A percentile compares a stretch with the other conserved stretches of the same genome.
These are phyloP conservation scores for Cladosporium austrohemisphaericum DNA, from an alignment of 2,329 filamentous ascomycete species.

Conservation along the genomic window DNA sequence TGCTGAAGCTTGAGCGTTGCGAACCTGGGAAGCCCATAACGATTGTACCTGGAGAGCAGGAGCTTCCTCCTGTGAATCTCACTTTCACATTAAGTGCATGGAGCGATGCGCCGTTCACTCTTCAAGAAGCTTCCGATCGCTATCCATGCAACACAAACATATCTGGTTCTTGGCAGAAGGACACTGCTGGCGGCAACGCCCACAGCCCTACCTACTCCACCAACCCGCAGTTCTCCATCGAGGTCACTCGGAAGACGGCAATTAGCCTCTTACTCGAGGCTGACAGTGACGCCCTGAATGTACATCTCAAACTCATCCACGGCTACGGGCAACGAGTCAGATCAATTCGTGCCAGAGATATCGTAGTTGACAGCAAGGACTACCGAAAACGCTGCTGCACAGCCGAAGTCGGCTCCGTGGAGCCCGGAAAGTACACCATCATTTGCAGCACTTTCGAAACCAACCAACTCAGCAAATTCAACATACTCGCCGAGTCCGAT, in stretches of 20 bases:
- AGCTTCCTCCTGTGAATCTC: conserved; percentile 68
- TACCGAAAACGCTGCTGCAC: conserved; percentile 78
- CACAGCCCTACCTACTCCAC: conserved; percentile 70
- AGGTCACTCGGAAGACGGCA: conserved; percentile 54
- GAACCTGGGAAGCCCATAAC: conserved; percentile 52
- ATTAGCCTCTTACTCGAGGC: conserved; percentile 73
- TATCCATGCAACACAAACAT: conserved; percentile 59
- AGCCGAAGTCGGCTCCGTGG: conserved; percentile 58
- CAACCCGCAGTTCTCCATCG: conserved; percentile 81
- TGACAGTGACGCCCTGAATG: conserved; percentile 61
- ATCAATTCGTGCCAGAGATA: conserved; percentile 67
- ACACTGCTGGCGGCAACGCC: conserved; percentile 80
- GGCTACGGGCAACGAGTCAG: conserved; percentile 68
- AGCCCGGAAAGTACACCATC: conserved; percentile 75
- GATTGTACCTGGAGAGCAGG: conserved; percentile 73
- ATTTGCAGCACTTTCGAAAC: conserved; percentile 88
- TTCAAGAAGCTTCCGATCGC: conserved; percentile 60
- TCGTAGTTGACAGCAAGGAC: conserved; percentile 80
- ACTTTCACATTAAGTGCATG: conserved; percentile 86
- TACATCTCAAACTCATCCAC: conserved; percentile 83
- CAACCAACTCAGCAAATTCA: conserved; percentile 70
- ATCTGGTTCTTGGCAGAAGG: conserved; percentile 67
- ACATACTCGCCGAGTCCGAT: conserved; percentile 67
- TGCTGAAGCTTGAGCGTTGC: conserved; percentile 69
- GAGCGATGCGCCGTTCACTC: conserved; percentile 58